These are phyloP conservation scores for Lunularia cruciata DNA, from an alignment of 225 moss, liverwort and hornwort species.

Conservation along the genomic window DNA sequence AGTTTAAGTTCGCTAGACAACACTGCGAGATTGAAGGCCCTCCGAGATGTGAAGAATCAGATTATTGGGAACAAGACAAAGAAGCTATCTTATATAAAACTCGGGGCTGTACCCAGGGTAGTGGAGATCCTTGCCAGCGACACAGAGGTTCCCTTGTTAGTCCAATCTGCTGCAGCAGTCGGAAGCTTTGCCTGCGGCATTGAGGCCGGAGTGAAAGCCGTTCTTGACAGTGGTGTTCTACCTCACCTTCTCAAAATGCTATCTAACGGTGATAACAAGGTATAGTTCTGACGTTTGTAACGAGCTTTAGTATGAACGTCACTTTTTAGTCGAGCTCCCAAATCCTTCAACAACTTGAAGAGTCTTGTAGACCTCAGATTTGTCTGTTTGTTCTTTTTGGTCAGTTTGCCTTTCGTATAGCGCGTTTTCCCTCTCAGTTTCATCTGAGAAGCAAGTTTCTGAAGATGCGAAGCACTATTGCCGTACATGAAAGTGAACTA, in stretches of 20 bases:
- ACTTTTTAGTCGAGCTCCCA: too few relatives aligned
- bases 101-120: constrained; percentile 96
- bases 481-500: too few relatives aligned
- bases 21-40: constrained; percentile 87
- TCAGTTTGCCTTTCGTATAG: too few relatives aligned
- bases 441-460: too few relatives aligned
- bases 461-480: too few relatives aligned
- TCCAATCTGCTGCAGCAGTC: constrained; percentile 96
- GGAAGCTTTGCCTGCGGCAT: constrained; percentile 99
- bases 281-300: constrained; percentile 25
- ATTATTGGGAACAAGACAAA: constrained; percentile 99
- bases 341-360: too few relatives aligned
- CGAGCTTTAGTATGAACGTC: too few relatives aligned
- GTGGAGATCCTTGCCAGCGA: constrained; percentile 96
- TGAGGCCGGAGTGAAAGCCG: constrained; percentile 92
- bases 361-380: too few relatives aligned
- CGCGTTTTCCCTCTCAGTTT: too few relatives aligned
- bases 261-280: constrained; percentile 83
- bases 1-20: constrained; percentile 95
- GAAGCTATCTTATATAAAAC: constrained; percentile 95
- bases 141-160: constrained; percentile 78
- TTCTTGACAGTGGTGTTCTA: constrained; percentile 92
- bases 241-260: constrained; percentile 97
- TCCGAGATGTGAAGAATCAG: constrained; percentile 97
- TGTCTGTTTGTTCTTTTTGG: too few relatives aligned